Evolutionary conservation across 2,329 filamentous ascomycete genomes (phyloP), one percentile per base, ranked within the genome.

Genomic region (Cladosporium sp.): DNA sequence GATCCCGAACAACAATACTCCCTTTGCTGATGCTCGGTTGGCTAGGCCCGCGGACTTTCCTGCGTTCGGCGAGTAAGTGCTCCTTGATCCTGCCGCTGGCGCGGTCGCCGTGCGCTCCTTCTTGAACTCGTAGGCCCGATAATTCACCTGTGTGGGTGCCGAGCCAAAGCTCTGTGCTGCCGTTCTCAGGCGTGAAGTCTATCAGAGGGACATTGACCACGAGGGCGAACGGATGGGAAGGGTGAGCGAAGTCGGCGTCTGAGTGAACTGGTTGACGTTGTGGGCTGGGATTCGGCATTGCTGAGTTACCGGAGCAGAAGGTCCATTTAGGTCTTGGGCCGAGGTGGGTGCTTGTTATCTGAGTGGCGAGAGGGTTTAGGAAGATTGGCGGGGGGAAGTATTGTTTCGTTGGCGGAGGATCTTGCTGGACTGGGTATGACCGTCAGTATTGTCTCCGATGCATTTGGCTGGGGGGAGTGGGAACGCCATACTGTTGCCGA

Each of bases 161-260:
- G 4, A 86, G 81, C 85, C 85, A 88, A 29, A 87, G 70, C 75
- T 86, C 85, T 0, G 85, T 88, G 1, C 81, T 82, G 1, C 85
- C 86, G 69, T 87, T 87, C 63, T 79, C 77, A 0, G 83, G 81
- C 0, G 77, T 82, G 74, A 84, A 85, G 40, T 78, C 76, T 11
- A 86, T 77, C 0, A 88, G 76, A 0, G 83, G 83, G 5, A 86
- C 75, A 66, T 87, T 88, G 66, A 85, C 73, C 1, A 86, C 82
- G 5, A 86, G 76, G 2, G 83, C 84, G 66, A 88, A 88, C 0
- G 85, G 83, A 66, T 83, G 80, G 0, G 75, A 68, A 0, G 85
- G 86, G 67, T 88, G 83, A 6, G 77, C 75, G 71, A 88, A 88
- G 71, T 88, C 84, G 5, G 85, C 84, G 68, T 89, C 86, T 0